Evolutionary conservation across 2,329 filamentous ascomycete genomes (phyloP).

Genomic region (Beauveria sp.): DNA sequence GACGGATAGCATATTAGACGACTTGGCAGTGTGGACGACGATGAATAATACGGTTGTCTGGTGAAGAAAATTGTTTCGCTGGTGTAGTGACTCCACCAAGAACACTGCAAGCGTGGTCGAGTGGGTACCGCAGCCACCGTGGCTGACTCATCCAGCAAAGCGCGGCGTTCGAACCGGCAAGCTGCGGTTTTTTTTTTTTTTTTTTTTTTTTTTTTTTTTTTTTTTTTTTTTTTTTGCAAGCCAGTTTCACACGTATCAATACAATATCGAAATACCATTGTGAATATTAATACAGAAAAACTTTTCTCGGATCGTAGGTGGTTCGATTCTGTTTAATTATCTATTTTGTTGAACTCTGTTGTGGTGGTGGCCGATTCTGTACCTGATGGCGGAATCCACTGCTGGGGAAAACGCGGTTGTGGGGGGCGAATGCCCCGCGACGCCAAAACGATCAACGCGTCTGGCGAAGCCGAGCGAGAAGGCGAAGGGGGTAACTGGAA

Average conservation of each 20-base stretch:
- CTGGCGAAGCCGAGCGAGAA: no score
- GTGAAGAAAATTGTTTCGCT: constrained; percentile 8
- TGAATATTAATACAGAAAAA: no score
- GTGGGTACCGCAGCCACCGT: neutral
- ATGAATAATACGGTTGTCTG: constrained; percentile 5
- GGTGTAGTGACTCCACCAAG: neutral
- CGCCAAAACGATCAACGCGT: no score
- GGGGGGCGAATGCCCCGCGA: no score
- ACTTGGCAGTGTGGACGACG: neutral
- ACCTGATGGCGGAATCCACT: no score
- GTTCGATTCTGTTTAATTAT: no score
- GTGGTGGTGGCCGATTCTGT: no score
- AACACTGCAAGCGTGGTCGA: neutral
- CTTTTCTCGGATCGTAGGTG: no score
- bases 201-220: constrained; percentile 8
- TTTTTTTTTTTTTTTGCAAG: constrained; percentile 4
- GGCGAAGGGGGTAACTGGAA: no score
- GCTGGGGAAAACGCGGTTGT: no score
- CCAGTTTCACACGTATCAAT: neutral
- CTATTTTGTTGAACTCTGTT: no score
- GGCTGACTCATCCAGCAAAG: constrained; percentile 8
- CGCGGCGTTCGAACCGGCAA: constrained; percentile 5
- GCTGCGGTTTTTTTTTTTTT: neutral
- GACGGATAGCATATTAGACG: neutral
- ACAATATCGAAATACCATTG: no score